These are phyloP conservation scores for Scutellaria galericulata DNA, from an alignment of 257 asterid species.

Conservation along the genomic window DNA sequence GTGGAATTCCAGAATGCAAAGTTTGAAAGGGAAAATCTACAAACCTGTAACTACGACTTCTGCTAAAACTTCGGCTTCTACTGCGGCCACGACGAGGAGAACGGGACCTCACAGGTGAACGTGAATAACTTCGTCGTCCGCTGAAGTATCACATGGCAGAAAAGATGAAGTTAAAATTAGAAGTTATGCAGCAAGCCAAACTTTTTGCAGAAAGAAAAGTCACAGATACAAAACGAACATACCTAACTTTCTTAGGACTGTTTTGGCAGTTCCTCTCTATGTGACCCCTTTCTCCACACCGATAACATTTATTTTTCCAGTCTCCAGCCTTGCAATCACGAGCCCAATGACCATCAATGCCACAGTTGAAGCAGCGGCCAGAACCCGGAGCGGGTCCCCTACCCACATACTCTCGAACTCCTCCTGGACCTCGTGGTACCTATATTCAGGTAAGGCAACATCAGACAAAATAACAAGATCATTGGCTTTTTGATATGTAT, in stretches of 20 bases:
- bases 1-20: neutral
- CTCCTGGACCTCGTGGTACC: conserved; percentile 99
- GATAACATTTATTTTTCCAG: conserved; percentile 97
- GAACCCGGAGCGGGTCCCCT: conserved; percentile 98
- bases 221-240: neutral
- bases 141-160: conserved; percentile 27
- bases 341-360: conserved; percentile 99
- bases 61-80: conserved; percentile 74
- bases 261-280: conserved; percentile 89
- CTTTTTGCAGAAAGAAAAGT: neutral
- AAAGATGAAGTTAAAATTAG: neutral
- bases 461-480: neutral
- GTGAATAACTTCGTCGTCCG: conserved; percentile 69
- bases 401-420: conserved; percentile 80
- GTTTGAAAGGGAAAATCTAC: neutral
- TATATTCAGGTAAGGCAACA: conserved; percentile 31
- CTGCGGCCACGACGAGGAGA: conserved; percentile 79
- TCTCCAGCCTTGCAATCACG: conserved; percentile 99
- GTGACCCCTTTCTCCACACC: conserved; percentile 97
- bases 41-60: conserved; percentile 66
- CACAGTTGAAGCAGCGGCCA: conserved; percentile 99
- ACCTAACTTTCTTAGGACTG: conserved; percentile 90
- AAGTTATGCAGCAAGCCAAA: neutral
- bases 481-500: neutral
- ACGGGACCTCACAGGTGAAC: conserved; percentile 84